phyloP scores from a whole-genome alignment of 2,329 filamentous ascomycete genomes.

The Graphiopsis chlorocephala region DNA sequence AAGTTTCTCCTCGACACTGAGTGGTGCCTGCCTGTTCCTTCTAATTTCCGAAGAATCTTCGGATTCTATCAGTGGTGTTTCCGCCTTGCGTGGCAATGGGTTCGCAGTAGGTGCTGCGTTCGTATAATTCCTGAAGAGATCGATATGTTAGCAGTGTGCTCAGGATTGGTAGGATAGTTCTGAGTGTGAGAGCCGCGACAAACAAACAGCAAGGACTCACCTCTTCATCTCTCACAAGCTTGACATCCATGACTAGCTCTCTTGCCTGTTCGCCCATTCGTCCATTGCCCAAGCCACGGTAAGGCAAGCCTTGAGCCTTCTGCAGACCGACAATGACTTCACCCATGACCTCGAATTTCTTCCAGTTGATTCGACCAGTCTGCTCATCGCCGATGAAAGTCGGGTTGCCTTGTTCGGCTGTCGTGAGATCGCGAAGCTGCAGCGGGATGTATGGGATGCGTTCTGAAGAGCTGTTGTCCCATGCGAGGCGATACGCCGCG shows the following conservation, averaged over 20 bases:
- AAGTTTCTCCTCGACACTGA: not conserved
- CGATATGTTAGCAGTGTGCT: constrained; percentile 19
- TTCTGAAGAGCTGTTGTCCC: constrained; percentile 89
- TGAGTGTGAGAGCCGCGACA: not conserved
- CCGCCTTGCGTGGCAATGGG: constrained; percentile 35
- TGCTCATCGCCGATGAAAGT: constrained; percentile 69
- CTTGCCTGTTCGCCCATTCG: constrained; percentile 57
- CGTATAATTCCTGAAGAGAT: constrained; percentile 53
- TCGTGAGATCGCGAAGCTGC: constrained; percentile 83
- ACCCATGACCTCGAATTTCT: constrained; percentile 94
- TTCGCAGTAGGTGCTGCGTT: constrained; percentile 55
- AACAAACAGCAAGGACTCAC: constrained; percentile 52
- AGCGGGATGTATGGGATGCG: constrained; percentile 92
- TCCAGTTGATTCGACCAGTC: constrained; percentile 78
- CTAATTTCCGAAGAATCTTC: not conserved
- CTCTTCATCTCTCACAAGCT: constrained; percentile 82
- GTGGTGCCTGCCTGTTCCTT: not conserved
- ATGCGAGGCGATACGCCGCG: constrained; percentile 92
- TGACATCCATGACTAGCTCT: constrained; percentile 76
- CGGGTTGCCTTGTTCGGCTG: constrained; percentile 85
- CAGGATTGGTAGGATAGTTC: not conserved
- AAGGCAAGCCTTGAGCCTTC: constrained; percentile 82
- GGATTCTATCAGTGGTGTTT: constrained; percentile 3
- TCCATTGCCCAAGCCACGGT: constrained; percentile 57
- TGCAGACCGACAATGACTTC: constrained; percentile 89